Evolutionary conservation across 441 rosid species (phyloP).

Genomic region (Populus tomentosa): DNA sequence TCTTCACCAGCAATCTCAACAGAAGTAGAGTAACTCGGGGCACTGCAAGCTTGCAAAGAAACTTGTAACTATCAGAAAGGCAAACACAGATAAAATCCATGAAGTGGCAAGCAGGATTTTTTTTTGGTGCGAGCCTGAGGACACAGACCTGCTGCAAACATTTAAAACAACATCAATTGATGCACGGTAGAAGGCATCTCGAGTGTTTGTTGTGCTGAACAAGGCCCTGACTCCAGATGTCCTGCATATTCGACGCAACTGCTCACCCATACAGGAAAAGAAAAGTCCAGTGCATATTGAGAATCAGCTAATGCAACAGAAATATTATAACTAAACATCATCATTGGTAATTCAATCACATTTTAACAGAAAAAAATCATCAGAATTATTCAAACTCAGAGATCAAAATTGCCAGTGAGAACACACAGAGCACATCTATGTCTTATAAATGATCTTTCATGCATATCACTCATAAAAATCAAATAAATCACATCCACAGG

Average conservation of each 20-base stretch:
- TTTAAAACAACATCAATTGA: conserved; percentile 60
- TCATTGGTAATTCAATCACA: not conserved
- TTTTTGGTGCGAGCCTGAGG: conserved; percentile 4
- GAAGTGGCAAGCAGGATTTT: not conserved
- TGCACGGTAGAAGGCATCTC: conserved; percentile 76
- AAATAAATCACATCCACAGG: not conserved
- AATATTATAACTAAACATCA: conserved; percentile 8
- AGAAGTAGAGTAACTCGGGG: conserved; percentile 37
- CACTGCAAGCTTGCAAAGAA: conserved; percentile 44
- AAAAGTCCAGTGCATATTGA: conserved; percentile 35
- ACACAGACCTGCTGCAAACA: conserved; percentile 60
- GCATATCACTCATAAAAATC: not conserved
- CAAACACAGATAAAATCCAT: not conserved
- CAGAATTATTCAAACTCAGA: not conserved
- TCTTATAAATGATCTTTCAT: not conserved
- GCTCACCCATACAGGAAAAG: conserved; percentile 50
- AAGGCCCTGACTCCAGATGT: conserved; percentile 69
- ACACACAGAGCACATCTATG: not conserved
- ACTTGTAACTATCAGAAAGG: conserved; percentile 5
- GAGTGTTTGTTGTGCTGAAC: conserved; percentile 70
- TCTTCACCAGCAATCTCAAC: conserved; percentile 72
- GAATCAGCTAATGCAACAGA: conserved; percentile 34
- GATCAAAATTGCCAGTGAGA: not conserved
- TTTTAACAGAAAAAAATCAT: not conserved
- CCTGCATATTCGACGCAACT: conserved; percentile 97